A percentile compares a stretch with the other conserved stretches of the same genome.
These are phyloP conservation scores for Arxiozyma heterogenica DNA, from an alignment of 1,139 yeast species.

Conservation along the genomic window DNA sequence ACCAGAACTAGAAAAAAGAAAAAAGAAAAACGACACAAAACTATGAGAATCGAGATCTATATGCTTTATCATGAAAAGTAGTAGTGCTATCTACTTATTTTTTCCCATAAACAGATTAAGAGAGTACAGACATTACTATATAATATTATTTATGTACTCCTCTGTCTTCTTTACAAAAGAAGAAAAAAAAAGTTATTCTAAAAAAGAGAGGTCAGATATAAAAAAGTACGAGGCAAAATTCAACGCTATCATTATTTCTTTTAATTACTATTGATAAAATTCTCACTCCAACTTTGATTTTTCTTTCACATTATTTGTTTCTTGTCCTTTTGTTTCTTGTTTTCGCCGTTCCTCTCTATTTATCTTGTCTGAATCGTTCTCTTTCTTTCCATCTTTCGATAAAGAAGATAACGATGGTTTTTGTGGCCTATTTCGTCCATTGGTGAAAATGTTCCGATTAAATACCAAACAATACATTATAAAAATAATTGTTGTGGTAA, in stretches of 20 bases:
- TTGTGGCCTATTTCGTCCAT: not conserved
- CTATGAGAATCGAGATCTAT: not conserved
- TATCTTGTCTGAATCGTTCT: not conserved
- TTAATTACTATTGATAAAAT: too few relatives aligned
- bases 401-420: not conserved
- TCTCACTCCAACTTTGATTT: not conserved
- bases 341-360: not conserved
- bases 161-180: not conserved
- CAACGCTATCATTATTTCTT: too few relatives aligned
- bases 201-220: not conserved
- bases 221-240: not conserved
- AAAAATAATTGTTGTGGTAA: conserved; percentile 12
- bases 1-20: too few relatives aligned
- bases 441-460: conserved; percentile 1
- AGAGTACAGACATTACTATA: not conserved
- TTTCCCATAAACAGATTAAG: not conserved
- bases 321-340: not conserved
- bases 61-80: not conserved
- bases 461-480: conserved; percentile 6
- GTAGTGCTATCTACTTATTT: not conserved
- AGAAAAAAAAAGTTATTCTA: too few relatives aligned
- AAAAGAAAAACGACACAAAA: too few relatives aligned
- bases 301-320: too few relatives aligned
- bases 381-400: not conserved
- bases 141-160: not conserved